Evolutionary conservation across 768 basidiomycete genomes (phyloP), one percentile per base, ranked within the genome.

Genomic region (Mycena epipterygia): DNA sequence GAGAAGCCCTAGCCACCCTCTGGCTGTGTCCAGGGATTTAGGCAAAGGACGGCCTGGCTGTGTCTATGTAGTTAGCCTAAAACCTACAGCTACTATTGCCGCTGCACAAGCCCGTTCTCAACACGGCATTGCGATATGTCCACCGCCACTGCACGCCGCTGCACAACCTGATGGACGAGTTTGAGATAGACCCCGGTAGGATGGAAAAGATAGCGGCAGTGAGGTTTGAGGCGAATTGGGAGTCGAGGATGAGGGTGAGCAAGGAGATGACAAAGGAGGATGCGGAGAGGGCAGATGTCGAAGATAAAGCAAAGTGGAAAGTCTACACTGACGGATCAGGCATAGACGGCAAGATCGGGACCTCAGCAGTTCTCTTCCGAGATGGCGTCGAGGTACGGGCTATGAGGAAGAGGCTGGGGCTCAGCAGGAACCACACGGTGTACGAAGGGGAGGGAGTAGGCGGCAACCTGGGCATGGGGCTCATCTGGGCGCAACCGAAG

Each of bases 371-470:
- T 21, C 29, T 72, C 12, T 60, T 23, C 51, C 25, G 57, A 11
- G 57, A 63, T 6, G 72, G 66, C 1, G 46, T 27, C 23, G 35
- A 51, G 37, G n/a, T 21, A n/a, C 1, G 61, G 52, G n/a, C 51
- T 71, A 6, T 9, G 5, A 2, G 48, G 11, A 0, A 11, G 37
- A 5, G 21, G 44, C 44, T 48, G 8, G 44, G 44, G 11, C 8
- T 19, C 7, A 19, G 8, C 19, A 48, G 8, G 44, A n/a, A 75
- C 3, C 78, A 80, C 59, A 76, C 76, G 6, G 76, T 77, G 0
- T 77, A 72, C 32, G 76, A 78, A 35, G 74, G 73, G 0, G 78
- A 81, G 44, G 64, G 65, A 7, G 71, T 77, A n/a, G n/a, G n/a
- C n/a, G n/a, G n/a, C n/a, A n/a, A n/a, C n/a, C n/a, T n/a, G n/a